A percentile compares a stretch with the other conserved stretches of the same genome.
Evolutionary conservation across 1,284 basidiomycete species (phyloP).

Genomic region (Ganoderma lucidum): DNA sequence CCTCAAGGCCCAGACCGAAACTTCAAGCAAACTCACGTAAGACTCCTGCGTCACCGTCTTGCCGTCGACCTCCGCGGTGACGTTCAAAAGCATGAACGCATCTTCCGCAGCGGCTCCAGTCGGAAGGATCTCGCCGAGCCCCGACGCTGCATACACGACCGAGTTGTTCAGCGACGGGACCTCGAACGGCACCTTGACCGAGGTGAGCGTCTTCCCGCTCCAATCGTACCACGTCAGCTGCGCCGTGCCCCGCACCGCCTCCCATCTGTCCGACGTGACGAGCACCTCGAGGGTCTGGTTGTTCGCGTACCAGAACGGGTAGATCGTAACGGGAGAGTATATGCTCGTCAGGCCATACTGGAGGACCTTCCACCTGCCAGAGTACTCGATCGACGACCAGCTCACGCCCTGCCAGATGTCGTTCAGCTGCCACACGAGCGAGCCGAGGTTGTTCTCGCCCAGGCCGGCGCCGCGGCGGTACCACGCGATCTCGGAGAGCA

Average conservation of each 20-base stretch:
- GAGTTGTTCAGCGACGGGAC: constrained; percentile 61
- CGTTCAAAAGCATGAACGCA: constrained; percentile 60
- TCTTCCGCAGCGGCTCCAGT: constrained; percentile 48
- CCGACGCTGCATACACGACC: constrained; percentile 49
- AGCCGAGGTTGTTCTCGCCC: constrained; percentile 67
- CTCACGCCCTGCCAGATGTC: constrained; percentile 73
- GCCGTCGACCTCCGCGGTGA: constrained; percentile 55
- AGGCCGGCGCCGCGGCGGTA: constrained; percentile 65
- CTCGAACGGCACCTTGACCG: constrained; percentile 49
- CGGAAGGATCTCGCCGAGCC: constrained; percentile 55
- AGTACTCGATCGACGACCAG: constrained; percentile 69
- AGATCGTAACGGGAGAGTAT: constrained; percentile 59
- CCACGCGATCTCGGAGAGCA: constrained; percentile 66
- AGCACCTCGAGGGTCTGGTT: constrained; percentile 59
- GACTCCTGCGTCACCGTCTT: constrained; percentile 58
- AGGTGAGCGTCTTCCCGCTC: constrained; percentile 52
- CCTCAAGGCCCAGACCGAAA: not conserved
- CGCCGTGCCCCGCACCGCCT: constrained; percentile 54
- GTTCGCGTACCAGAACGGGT: constrained; percentile 61
- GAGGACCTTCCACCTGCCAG: constrained; percentile 69
- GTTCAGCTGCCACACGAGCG: constrained; percentile 71
- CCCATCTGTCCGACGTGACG: constrained; percentile 61
- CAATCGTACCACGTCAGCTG: constrained; percentile 69
- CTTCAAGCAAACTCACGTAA: constrained; percentile 49
- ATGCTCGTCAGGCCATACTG: constrained; percentile 58